A percentile compares a stretch with the other conserved stretches of the same genome.
phyloP scores from a whole-genome alignment of 495 filamentous ascomycete species.

The Neurospora discreta region DNA sequence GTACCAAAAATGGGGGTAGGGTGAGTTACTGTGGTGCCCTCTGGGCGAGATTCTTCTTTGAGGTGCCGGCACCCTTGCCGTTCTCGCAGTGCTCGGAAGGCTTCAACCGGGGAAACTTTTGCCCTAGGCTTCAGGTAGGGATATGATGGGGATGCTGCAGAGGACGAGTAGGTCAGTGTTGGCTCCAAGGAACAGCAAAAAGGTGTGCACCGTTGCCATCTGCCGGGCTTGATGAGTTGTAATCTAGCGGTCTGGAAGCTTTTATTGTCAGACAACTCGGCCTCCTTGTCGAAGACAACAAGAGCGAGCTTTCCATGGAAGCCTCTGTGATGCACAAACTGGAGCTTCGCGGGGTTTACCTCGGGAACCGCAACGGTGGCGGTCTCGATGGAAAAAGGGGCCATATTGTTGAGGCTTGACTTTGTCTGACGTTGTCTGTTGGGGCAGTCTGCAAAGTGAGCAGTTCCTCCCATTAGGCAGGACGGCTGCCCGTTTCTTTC shows the following conservation, averaged over 20 bases:
- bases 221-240: neutral
- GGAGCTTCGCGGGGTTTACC: conserved; percentile 20
- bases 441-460: neutral
- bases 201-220: neutral
- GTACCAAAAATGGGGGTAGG: conserved; percentile 67
- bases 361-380: conserved; percentile 19
- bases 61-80: conserved; percentile 58
- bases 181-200: neutral
- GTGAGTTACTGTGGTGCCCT: conserved; percentile 38
- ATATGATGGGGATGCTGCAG: conserved; percentile 61
- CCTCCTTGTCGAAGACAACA: conserved; percentile 39
- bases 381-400: conserved; percentile 23
- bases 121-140: conserved; percentile 53
- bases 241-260: conserved; percentile 35
- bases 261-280: conserved; percentile 32
- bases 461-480: neutral
- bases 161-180: conserved; percentile 27
- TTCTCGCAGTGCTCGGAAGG: conserved; percentile 63
- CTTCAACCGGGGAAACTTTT: conserved; percentile 54
- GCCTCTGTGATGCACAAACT: conserved; percentile 32
- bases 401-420: conserved; percentile 8
- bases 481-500: neutral
- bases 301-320: conserved; percentile 52
- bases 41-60: conserved; percentile 50
- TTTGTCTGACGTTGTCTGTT: neutral